Base-by-base conservation (phyloP, 106 monocot species). In the Apostasia shenzhenica region DNA sequence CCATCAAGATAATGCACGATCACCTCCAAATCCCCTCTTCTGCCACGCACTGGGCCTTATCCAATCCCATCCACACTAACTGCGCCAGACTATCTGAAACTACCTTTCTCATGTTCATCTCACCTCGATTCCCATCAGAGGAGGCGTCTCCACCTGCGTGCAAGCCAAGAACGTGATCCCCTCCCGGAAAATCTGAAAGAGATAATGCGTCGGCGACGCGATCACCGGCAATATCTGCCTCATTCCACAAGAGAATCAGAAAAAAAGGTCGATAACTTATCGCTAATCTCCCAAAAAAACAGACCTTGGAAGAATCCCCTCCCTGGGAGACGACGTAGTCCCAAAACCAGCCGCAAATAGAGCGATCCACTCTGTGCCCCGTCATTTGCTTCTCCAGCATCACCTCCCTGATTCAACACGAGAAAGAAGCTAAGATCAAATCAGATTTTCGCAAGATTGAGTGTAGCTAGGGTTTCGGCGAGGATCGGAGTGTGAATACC, bases 351-450 rank as follows among this genome's bases (percentile, higher is more conserved):
- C 58, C 50, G 74, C 95, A 95, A 67, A 95, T 86, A 64, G 92
- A 84, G 6, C 95, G 86, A 75, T 95, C 95, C 42, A 89, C 92
- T 12, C 81, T 59, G 73, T 89, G 95, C 42, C 77, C 88, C 8
- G 82, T 77, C 84, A 92, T 79, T 75, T 97, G 95, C 69, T 97
- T 97, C 89, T 92, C 95, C 52, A 97, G 75, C 74, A 97, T 92
- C 78, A 97, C 85, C 86, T 97, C 95, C 75, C 95, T 95, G 75
- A 58, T 47, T 54, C 9, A 68, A n/a, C 39, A 58, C 43, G 8
- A 63, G 67, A 75, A 48, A 13, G 0, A 14, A 8, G 48, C 26
- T 46, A 37, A 57, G 10, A 63, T 26, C 3, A 62, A 70, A 56
- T 39, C 39, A 38, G 41, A 46, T 8, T 61, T 44, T n/a, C 45